Evolutionary conservation across 306 rosid genomes (phyloP).

Genomic region (Senna siamea): DNA sequence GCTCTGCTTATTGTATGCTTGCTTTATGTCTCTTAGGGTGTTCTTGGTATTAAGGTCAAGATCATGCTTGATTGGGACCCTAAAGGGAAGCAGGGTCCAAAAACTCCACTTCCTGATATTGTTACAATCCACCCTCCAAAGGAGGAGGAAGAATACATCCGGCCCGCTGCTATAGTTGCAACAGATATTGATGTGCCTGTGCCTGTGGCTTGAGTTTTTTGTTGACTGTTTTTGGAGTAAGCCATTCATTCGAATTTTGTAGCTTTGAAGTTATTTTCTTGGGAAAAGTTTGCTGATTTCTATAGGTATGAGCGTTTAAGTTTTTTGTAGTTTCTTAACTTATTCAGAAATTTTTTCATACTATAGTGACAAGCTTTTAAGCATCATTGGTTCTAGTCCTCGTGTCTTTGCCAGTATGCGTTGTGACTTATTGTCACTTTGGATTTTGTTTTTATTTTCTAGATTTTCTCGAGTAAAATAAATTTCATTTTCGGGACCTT

Average conservation of each 20-base stretch:
- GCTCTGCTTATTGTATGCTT: neutral
- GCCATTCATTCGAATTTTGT: neutral
- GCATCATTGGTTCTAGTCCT: neutral
- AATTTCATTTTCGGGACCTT: neutral
- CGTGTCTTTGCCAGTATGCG: neutral
- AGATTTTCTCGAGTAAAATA: neutral
- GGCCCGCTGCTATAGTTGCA: constrained; percentile 40
- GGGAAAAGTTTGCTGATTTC: neutral
- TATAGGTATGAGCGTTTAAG: neutral
- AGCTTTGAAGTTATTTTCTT: constrained; percentile 16
- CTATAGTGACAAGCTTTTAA: neutral
- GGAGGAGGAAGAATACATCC: constrained; percentile 58
- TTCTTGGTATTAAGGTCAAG: constrained; percentile 65
- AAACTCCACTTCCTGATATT: constrained; percentile 57
- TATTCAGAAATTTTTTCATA: neutral
- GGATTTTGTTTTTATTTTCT: neutral
- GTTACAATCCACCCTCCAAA: constrained; percentile 71
- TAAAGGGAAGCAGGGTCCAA: constrained; percentile 62
- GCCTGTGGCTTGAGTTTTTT: constrained; percentile 39
- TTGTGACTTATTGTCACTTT: no score
- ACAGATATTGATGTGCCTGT: constrained; percentile 51
- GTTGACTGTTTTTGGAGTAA: neutral
- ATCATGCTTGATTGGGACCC: constrained; percentile 73
- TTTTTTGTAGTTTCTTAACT: neutral
- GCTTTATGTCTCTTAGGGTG: constrained; percentile 41